phyloP scores from a whole-genome alignment of 768 basidiomycete species.

The Hericium coralloides region DNA sequence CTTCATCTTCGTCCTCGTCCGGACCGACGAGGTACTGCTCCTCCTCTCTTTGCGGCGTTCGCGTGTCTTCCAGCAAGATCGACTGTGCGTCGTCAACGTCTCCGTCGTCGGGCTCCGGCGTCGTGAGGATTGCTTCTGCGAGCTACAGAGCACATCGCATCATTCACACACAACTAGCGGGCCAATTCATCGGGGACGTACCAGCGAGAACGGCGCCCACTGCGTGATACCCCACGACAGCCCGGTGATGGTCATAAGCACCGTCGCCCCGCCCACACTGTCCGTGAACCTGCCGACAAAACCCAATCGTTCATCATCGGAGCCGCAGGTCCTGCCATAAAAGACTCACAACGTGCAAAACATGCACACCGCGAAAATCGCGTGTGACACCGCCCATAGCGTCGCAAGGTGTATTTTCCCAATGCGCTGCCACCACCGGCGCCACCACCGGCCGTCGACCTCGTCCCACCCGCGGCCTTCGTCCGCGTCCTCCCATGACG shows the following conservation, averaged over 20 bases:
- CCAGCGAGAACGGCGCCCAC: slow-evolving; percentile 91
- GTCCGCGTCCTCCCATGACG: slow-evolving; percentile 9
- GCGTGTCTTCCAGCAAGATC: slow-evolving; percentile 32
- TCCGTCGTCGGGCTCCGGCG: slow-evolving; percentile 27
- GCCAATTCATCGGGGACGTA: slow-evolving; percentile 27
- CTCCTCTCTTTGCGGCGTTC: slow-evolving; percentile 19
- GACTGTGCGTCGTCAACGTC: slow-evolving; percentile 23
- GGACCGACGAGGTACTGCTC: slow-evolving; percentile 22
- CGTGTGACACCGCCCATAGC: slow-evolving; percentile 73
- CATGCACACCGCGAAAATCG: slow-evolving; percentile 72
- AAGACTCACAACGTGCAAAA: slow-evolving; percentile 68
- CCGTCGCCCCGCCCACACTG: slow-evolving; percentile 59
- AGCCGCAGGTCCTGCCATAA: background rate
- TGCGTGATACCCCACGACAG: slow-evolving; percentile 90
- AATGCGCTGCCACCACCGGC: slow-evolving; percentile 8
- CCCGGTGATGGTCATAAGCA: slow-evolving; percentile 71
- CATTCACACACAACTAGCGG: background rate
- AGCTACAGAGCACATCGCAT: slow-evolving; percentile 27
- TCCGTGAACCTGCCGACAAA: slow-evolving; percentile 50
- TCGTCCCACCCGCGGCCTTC: background rate
- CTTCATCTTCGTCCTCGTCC: slow-evolving; percentile 19
- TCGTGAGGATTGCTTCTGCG: slow-evolving; percentile 76
- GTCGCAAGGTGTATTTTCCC: slow-evolving; percentile 51
- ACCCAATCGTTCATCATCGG: background rate
- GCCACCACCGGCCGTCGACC: background rate